Conservation (phyloP, 805 yeast species). For the Kockiozyma suomiensis region DNA sequence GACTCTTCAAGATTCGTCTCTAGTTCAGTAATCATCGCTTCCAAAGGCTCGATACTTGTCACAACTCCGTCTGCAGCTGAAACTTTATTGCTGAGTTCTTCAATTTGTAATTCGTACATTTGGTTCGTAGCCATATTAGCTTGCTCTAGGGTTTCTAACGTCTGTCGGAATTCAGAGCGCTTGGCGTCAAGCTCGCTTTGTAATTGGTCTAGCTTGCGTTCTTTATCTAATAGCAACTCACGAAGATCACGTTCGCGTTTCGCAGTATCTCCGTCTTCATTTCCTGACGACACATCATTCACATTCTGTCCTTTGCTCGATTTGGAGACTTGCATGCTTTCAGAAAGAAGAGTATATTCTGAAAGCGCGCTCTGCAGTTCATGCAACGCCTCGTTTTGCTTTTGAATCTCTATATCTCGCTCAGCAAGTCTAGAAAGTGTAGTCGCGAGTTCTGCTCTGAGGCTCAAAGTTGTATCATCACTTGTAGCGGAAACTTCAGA, state of each 20-base stretch:
- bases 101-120: conserved; percentile 28
- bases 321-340: neutral
- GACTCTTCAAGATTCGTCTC: conserved; percentile 36
- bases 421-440: conserved; percentile 31
- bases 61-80: conserved; percentile 34
- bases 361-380: conserved; percentile 51
- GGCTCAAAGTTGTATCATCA: conserved; percentile 20
- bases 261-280: conserved; percentile 33
- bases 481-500: conserved; percentile 5
- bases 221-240: conserved; percentile 37
- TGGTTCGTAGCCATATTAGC: conserved; percentile 27
- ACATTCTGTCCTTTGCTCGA: neutral
- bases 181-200: conserved; percentile 39
- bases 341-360: conserved; percentile 14
- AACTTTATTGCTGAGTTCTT: conserved; percentile 31
- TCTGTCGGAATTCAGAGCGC: conserved; percentile 41
- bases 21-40: conserved; percentile 35
- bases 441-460: conserved; percentile 35
- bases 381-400: conserved; percentile 50
- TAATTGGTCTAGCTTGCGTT: conserved; percentile 37
- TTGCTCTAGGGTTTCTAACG: conserved; percentile 35
- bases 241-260: conserved; percentile 38
- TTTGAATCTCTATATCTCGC: conserved; percentile 45
- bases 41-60: conserved; percentile 36
- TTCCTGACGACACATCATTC: conserved; percentile 37